Evolutionary conservation across 345 rosid genomes (phyloP), one percentile per base, ranked within the genome.

Genomic region (Diplotaxis tenuifolia): DNA sequence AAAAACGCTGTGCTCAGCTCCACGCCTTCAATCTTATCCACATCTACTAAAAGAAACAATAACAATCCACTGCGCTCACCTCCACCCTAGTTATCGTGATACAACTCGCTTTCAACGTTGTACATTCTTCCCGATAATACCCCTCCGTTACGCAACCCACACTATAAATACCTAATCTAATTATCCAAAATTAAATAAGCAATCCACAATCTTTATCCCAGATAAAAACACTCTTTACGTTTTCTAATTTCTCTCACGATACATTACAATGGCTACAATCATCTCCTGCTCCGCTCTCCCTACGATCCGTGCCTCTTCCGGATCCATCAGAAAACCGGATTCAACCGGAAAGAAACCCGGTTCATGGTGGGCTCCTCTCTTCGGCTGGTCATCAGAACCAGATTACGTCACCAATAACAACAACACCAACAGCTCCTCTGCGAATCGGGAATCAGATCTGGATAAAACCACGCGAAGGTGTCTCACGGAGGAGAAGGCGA

Each of bases 401-500:
- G 92, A 85, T 68, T 87, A 89, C 87, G 68, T 89, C 42, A n/a
- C 0, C 7, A 70, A 47, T 68, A 7, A 9, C 56, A 52, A 60
- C 3, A 25, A 3, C 50, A 25, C 28, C 11, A 18, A 2, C 66
- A 21, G 6, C 55, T 75, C 42, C 47, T 32, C 67, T 27, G 49
- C 22, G 15, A 73, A 6, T 40, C 57, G 7, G 1, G 59, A 23
- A 9, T 42, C 72, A 1, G 62, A 71, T 21, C 69, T 58, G 60
- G 67, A 80, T 23, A 36, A 81, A 19, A 77, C 75, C 75, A 36
- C 74, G 3, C 78, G 50, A 5, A 84, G 92, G 14, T 65, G 86
- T 38, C 88, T 87, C 83, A 87, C 92, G 40, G 90, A 86, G 68
- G 89, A 87, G 84, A 87, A 89, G 66, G 96, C 92, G 19, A 84